Base-by-base conservation (phyloP, 2,329 filamentous ascomycete species). In the Lachnellula subtilissima region DNA sequence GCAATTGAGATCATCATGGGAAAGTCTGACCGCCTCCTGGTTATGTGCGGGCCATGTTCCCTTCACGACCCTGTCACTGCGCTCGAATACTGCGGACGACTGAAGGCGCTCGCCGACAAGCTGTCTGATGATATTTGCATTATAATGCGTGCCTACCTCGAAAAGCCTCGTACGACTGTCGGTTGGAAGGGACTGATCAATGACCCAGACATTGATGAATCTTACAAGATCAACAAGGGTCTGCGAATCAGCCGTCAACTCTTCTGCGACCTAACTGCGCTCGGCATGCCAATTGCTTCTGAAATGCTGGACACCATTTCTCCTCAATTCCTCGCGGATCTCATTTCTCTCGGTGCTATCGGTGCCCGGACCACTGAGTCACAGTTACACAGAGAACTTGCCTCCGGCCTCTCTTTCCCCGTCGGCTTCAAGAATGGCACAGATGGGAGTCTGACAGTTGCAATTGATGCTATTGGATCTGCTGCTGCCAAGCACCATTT, bases 371-470 rank as follows among this genome's bases (percentile, higher is more conserved):
- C 94, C 45, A 99, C 94, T 50, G 94, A 99, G 78, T 94, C 89
- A 54, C 94, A 99, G 77, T 80, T 97, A 63, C 94, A 99, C 77
- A 88, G 94, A 61, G 94, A 99, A 78, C 84, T 99, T 61, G 94
- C 94, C 5, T 95, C 89, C 28, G 94, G 94, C 66, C 82, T 97
- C 53, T 96, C 90, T 56, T 97, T 97, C 87, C 94, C 94, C 22
- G 92, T 99, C 64, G 94, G 94, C 57, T 99, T 97, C 87, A 99
- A 99, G 85, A 99, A 99, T 75, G 94, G 94, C 60, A 99, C 94
- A 23, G 94, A 99, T 69, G 94, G 94, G 43, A 91, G 88, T 66
- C 78, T 99, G 55, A 85, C 84, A 28, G 92, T 97, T 19, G 92
- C 93, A 19, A 95, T 97, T 67, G 94, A 99, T 71, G 94, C 94